Percentiles rank a stretch among this genome's conserved stretches.
These are phyloP conservation scores for Coemansia sp. DNA, from an alignment of 192 early-diverging fungal species.

Conservation along the genomic window DNA sequence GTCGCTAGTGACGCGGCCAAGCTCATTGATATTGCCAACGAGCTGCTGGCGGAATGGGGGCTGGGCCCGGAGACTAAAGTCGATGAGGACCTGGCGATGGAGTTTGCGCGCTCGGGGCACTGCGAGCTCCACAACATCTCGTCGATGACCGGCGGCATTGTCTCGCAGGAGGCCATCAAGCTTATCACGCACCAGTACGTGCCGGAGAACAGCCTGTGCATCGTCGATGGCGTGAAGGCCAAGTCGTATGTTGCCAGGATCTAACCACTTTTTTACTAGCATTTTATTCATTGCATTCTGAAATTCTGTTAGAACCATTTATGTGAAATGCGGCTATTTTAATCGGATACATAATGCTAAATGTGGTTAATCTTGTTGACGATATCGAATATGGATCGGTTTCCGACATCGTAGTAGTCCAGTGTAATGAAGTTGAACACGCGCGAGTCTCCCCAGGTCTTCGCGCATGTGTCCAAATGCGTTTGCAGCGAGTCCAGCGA, in stretches of 20 bases:
- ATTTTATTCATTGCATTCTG: background rate
- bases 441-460: constrained; percentile 20
- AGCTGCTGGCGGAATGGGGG: constrained; percentile 21
- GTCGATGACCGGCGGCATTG: constrained; percentile 84
- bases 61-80: background rate
- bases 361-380: constrained; percentile 37
- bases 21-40: constrained; percentile 12
- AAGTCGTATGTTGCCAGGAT: constrained; percentile 13
- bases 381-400: constrained; percentile 24
- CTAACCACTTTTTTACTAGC: constrained; percentile 5
- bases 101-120: constrained; percentile 64
- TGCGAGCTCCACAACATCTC: constrained; percentile 83
- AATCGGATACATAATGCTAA: background rate
- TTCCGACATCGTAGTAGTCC: constrained; percentile 48
- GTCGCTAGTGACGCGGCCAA: constrained; percentile 13
- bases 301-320: background rate
- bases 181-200: constrained; percentile 94
- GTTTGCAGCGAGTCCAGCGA: constrained; percentile 16
- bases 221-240: constrained; percentile 77
- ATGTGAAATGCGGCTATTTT: background rate
- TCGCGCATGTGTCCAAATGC: constrained; percentile 30
- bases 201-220: constrained; percentile 81
- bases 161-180: constrained; percentile 94
- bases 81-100: constrained; percentile 16
- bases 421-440: constrained; percentile 43